phyloP scores from a whole-genome alignment of 75 land plant species.

The Sequoiadendron giganteum region DNA sequence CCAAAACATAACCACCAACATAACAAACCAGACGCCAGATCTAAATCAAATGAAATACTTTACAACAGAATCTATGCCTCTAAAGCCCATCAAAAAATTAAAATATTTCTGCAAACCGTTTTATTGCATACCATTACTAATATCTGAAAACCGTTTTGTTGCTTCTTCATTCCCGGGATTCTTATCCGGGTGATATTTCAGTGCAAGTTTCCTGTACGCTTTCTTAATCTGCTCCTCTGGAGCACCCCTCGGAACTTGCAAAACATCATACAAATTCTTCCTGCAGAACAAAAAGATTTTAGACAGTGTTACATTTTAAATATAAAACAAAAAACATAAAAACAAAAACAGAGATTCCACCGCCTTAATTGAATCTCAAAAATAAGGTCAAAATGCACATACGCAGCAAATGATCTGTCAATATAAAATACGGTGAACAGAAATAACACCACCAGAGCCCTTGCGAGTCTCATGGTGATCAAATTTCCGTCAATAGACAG shows the following conservation, averaged over 20 bases:
- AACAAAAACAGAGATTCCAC: background rate
- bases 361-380: background rate
- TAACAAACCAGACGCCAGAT: background rate
- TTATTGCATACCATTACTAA: constrained; percentile 61
- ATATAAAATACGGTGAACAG: background rate
- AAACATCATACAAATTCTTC: constrained; percentile 79
- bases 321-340: too few species aligned
- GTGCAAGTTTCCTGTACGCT: constrained; percentile 83
- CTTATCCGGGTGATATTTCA: constrained; percentile 97
- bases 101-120: background rate
- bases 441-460: constrained; percentile 10
- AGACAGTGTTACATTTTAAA: too few species aligned
- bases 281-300: constrained; percentile 15
- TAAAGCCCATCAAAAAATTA: background rate
- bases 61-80: background rate
- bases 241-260: constrained; percentile 74
- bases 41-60: background rate
- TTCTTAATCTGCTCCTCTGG: constrained; percentile 89
- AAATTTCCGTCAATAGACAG: background rate
- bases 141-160: constrained; percentile 82
- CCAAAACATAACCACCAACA: background rate
- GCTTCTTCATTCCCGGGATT: constrained; percentile 94
- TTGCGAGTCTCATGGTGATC: constrained; percentile 3
- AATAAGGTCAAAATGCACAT: background rate
- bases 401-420: constrained; percentile 11